These are phyloP conservation scores for Keithomyces neogunnii DNA, from an alignment of 2,329 filamentous ascomycete genomes.

Conservation along the genomic window DNA sequence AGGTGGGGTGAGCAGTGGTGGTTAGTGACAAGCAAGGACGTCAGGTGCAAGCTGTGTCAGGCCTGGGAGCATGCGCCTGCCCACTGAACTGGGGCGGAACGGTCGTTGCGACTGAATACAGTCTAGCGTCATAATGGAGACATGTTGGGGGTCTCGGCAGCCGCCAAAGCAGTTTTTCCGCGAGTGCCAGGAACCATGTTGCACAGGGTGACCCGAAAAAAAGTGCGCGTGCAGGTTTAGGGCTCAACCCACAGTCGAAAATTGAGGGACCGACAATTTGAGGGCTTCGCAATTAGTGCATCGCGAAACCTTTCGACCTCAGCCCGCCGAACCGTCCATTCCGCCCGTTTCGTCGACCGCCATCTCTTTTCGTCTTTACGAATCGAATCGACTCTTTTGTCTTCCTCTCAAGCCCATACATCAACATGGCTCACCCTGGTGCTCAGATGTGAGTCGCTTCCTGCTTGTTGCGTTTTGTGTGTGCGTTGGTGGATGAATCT, in stretches of 20 bases:
- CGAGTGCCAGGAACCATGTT: background rate
- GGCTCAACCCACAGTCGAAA: conserved; percentile 22
- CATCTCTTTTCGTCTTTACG: conserved; percentile 24
- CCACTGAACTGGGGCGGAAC: background rate
- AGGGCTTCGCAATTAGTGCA: conserved; percentile 5
- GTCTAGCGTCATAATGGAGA: background rate
- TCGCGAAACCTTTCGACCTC: conserved; percentile 9
- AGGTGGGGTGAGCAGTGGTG: background rate
- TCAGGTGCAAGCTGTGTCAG: conserved; percentile 6
- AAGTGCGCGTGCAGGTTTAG: conserved; percentile 14
- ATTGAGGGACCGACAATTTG: conserved; percentile 7
- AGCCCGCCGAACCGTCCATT: conserved; percentile 7
- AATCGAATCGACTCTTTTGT: conserved; percentile 8
- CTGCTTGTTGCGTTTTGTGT: background rate
- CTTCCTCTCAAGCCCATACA: conserved; percentile 13
- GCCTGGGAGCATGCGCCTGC: background rate
- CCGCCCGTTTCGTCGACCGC: conserved; percentile 11
- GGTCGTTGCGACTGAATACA: background rate
- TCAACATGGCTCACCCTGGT: conserved; percentile 53
- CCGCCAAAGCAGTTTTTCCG: conserved; percentile 15
- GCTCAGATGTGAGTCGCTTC: conserved; percentile 49
- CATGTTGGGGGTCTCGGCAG: conserved; percentile 4
- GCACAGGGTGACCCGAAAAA: background rate
- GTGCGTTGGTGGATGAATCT: background rate
- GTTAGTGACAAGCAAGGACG: conserved; percentile 2